Conservation (phyloP, 495 filamentous ascomycete genomes). For the Parathielavia hyrcaniae region DNA sequence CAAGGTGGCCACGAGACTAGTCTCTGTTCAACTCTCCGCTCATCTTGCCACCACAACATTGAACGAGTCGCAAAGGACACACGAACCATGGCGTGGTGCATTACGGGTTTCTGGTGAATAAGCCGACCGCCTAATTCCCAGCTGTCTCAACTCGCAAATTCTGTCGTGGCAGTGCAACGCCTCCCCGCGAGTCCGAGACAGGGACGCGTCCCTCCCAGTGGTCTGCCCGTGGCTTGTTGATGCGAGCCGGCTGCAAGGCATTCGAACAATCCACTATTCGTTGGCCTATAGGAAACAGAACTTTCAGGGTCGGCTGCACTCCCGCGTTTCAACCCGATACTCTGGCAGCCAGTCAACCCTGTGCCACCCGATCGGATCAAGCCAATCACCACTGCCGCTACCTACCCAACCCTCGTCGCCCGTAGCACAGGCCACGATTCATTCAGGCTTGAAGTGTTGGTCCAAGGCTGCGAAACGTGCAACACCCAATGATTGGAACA, state of each 20-base stretch:
- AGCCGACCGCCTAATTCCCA: neutral
- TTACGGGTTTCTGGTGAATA: too few species aligned
- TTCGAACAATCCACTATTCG: neutral
- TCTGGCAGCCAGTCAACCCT: slow-evolving; percentile 6
- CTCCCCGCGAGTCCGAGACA: neutral
- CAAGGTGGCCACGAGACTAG: too few species aligned
- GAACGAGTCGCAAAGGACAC: too few species aligned
- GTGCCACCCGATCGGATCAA: neutral
- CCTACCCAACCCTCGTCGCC: neutral
- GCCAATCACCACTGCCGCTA: neutral
- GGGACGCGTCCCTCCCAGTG: neutral
- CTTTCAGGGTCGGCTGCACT: neutral
- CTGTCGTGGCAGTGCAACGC: neutral
- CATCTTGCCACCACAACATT: too few species aligned
- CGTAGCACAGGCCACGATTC: neutral
- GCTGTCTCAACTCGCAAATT: neutral
- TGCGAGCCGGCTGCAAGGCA: neutral
- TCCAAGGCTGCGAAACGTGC: too few species aligned
- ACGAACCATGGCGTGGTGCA: too few species aligned
- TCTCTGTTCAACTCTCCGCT: too few species aligned
- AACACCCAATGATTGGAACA: neutral
- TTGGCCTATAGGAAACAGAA: neutral
- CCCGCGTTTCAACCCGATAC: slow-evolving; percentile 3
- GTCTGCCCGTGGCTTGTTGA: neutral
- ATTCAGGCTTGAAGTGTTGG: neutral